These are phyloP conservation scores for Asterionellopsis glacialis DNA, from an alignment of 108 stramenopile species.

Conservation along the genomic window DNA sequence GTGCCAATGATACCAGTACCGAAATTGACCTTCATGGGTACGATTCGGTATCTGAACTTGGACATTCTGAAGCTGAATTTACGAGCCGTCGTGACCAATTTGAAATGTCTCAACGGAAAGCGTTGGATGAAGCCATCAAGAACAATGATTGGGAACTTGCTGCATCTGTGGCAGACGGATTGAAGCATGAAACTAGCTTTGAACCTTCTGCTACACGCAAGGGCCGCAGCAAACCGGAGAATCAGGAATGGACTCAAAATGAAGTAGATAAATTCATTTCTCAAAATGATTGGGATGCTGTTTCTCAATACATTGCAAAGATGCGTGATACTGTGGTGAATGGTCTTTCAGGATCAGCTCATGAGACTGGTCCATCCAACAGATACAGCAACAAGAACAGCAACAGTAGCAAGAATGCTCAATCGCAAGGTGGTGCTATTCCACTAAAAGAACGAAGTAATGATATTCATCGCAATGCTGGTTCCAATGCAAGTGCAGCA, in stretches of 20 bases:
- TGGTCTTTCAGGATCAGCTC: too few species aligned
- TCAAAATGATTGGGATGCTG: constrained; percentile 76
- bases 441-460: not conserved
- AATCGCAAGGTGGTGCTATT: not conserved
- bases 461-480: too few species aligned
- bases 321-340: constrained; percentile 30
- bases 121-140: constrained; percentile 48
- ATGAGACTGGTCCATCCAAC: not conserved
- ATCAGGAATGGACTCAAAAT: constrained; percentile 45
- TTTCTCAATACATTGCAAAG: constrained; percentile 59
- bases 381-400: too few species aligned
- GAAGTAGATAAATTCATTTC: constrained; percentile 75
- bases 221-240: constrained; percentile 10
- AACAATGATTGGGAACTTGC: constrained; percentile 48
- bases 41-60: constrained; percentile 51
- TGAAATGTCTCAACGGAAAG: constrained; percentile 27
- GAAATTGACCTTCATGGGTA: constrained; percentile 9
- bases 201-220: not conserved
- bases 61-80: constrained; percentile 37
- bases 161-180: constrained; percentile 32
- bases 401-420: too few species aligned
- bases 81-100: constrained; percentile 23
- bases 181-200: constrained; percentile 11
- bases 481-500: too few species aligned
- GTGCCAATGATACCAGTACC: constrained; percentile 13